phyloP scores from a whole-genome alignment of 2,329 filamentous ascomycete species.

The Pseudogymnoascus sp. region DNA sequence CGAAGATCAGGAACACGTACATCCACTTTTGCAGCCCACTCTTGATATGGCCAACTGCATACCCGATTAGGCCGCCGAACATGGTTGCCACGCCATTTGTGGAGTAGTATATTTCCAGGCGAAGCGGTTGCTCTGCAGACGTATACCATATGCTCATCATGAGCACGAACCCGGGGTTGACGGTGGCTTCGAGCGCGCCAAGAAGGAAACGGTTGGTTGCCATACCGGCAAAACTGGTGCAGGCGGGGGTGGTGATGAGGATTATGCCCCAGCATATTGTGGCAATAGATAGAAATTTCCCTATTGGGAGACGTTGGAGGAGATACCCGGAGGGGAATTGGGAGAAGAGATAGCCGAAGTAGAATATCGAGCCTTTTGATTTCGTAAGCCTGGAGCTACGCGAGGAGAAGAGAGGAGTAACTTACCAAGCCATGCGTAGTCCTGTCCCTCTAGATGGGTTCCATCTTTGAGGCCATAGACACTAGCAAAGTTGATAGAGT shows the following conservation, averaged over 20 bases:
- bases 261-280: slow-evolving; percentile 59
- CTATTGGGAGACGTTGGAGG: slow-evolving; percentile 58
- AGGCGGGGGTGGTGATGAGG: slow-evolving; percentile 61
- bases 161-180: slow-evolving; percentile 59
- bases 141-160: slow-evolving; percentile 56
- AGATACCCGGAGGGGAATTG: slow-evolving; percentile 66
- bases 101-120: slow-evolving; percentile 62
- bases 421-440: slow-evolving; percentile 43
- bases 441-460: slow-evolving; percentile 38
- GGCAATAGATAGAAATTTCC: slow-evolving; percentile 52
- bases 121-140: slow-evolving; percentile 53
- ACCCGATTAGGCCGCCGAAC: slow-evolving; percentile 55
- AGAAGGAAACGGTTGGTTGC: slow-evolving; percentile 59
- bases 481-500: slow-evolving; percentile 42
- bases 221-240: slow-evolving; percentile 54
- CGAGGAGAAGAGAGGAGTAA: slow-evolving; percentile 1
- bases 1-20: slow-evolving; percentile 61
- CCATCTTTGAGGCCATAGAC: slow-evolving; percentile 40
- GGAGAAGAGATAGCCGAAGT: slow-evolving; percentile 69
- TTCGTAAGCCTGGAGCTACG: slow-evolving; percentile 47
- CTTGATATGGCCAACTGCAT: slow-evolving; percentile 56
- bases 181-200: slow-evolving; percentile 52
- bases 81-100: slow-evolving; percentile 46
- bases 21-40: slow-evolving; percentile 54
- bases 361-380: slow-evolving; percentile 56